A percentile compares a stretch with the other conserved stretches of the same genome.
phyloP scores from a whole-genome alignment of 1,284 basidiomycete species.

The Ganoderma lingzhi region DNA sequence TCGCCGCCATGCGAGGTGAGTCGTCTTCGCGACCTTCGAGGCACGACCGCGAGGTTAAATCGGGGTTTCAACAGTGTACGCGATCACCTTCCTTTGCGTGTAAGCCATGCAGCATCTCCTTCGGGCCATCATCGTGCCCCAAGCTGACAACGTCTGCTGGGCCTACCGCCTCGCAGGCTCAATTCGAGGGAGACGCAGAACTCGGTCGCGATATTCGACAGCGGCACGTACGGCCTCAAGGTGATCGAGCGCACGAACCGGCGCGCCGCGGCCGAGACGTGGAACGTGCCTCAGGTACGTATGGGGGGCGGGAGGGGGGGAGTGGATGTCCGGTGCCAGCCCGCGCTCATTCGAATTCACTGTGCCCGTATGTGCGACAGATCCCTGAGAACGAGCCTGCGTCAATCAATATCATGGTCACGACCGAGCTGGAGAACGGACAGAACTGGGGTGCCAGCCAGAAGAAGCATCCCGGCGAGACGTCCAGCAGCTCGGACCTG shows the following conservation, averaged over 20 bases:
- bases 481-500: neutral
- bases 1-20: neutral
- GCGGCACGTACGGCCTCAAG: neutral
- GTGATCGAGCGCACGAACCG: neutral
- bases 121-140: neutral
- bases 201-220: neutral
- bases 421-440: neutral
- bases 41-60: neutral
- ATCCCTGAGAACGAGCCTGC: neutral
- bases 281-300: neutral
- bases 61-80: neutral
- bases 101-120: neutral
- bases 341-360: neutral
- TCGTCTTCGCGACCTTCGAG: neutral
- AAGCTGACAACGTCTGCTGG: no score
- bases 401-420: neutral
- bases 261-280: neutral
- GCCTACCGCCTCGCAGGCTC: neutral
- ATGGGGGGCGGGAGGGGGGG: no score
- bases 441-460: neutral
- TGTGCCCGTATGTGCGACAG: neutral
- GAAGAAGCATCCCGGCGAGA: neutral
- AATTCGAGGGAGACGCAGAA: neutral
- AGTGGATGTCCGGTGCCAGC: no score
- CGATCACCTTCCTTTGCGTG: neutral